Base-by-base conservation (phyloP, 2,329 filamentous ascomycete species). In the Rutstroemia sp. region DNA sequence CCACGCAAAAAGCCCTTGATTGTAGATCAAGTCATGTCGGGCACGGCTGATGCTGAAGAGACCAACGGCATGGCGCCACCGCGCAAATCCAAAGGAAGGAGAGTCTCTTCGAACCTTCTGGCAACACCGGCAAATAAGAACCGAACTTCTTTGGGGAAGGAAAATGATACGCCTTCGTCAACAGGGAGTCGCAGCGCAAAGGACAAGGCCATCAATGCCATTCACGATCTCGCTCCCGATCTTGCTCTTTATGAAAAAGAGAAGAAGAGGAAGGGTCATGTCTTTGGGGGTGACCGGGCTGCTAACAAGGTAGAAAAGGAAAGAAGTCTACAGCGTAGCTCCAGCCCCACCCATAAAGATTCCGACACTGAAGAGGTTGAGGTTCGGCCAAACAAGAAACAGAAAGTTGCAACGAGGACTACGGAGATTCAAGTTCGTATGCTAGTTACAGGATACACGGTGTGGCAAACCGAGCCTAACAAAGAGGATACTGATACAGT, bases 211-310 rank as follows among this genome's bases (percentile, higher is more conserved):
- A 74, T 87, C n/a, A 82, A 85, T 37, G 85, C 82, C 61, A 74
- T 97, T 7, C 89, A 94, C 54, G 80, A 82, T 38, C 77, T 92
- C 57, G 91, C 89, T 0, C 81, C 86, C 0, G 94, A 99, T 67
- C 91, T 97, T 66, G 87, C 86, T 2, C 75, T 95, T 34, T 99
- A 94, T 67, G 88, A 97, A 67, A 96, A 94, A 69, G 94, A 99
- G 73, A 90, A 82, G 75, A 96, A 95, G 74, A 84, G 94, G 69
- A 59, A 82, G 75, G 50, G 75, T 69, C 3, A 58, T 48, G 75
- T 78, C 0, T 86, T 82, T 77, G 83, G 83, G 23, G 83, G 83
- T 21, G 85, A 83, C 65, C 76, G 82, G 50, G 83, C 83, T 1
- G 78, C 81, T 2, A 79, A 85, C 54, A 71, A 75, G 57, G 74